phyloP scores from a whole-genome alignment of 2,329 filamentous ascomycete species.

The Arthroderma sp. region DNA sequence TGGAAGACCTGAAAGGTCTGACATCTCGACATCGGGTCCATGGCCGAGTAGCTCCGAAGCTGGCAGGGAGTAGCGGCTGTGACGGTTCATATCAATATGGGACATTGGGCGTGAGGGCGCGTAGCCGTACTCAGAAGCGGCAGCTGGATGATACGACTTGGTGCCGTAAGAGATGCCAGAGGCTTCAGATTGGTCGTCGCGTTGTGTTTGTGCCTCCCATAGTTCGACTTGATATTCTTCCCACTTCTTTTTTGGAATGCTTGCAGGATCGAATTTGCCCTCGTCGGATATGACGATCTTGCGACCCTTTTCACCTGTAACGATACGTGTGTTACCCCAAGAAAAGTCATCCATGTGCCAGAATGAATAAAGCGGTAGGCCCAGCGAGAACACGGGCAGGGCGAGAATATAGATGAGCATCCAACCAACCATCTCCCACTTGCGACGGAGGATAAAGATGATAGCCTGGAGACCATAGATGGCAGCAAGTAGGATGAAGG shows the following conservation, averaged over 20 bases:
- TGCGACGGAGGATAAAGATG: constrained; percentile 90
- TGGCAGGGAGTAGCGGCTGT: constrained; percentile 63
- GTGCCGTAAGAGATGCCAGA: constrained; percentile 94
- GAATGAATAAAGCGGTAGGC: constrained; percentile 83
- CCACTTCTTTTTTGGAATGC: constrained; percentile 96
- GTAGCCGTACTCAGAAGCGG: constrained; percentile 59
- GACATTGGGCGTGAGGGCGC: constrained; percentile 49
- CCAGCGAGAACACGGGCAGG: constrained; percentile 83
- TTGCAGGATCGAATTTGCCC: constrained; percentile 88
- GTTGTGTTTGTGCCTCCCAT: constrained; percentile 87
- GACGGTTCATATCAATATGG: constrained; percentile 42
- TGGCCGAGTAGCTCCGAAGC: constrained; percentile 47
- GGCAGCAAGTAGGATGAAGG: constrained; percentile 82
- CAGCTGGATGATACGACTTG: constrained; percentile 52
- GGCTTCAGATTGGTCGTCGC: constrained; percentile 70
- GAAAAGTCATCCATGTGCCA: constrained; percentile 99
- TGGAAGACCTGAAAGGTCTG: constrained; percentile 62
- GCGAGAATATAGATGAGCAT: constrained; percentile 92
- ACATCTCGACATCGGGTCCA: constrained; percentile 55
- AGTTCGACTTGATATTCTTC: constrained; percentile 97
- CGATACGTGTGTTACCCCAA: constrained; percentile 97
- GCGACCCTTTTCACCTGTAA: constrained; percentile 83
- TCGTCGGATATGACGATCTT: constrained; percentile 92
- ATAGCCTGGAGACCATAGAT: constrained; percentile 95
- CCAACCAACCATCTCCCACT: constrained; percentile 99